Conservation (phyloP, 2,329 filamentous ascomycete species). For the Xylariaceae sp. region DNA sequence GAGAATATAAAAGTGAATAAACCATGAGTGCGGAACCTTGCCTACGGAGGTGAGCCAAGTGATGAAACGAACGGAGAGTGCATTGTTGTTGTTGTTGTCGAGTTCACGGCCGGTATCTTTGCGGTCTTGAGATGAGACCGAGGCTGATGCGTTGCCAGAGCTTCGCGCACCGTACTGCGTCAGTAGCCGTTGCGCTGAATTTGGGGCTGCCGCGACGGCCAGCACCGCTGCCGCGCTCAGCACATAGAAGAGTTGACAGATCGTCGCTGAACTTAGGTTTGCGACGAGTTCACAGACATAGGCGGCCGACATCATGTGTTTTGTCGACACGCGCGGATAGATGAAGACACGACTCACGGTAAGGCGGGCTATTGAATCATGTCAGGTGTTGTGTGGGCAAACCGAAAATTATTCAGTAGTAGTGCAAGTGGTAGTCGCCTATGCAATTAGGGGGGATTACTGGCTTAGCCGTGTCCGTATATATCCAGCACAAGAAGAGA, state of each 20-base stretch:
- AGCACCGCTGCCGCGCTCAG: conserved; percentile 50
- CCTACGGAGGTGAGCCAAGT: conserved; percentile 47
- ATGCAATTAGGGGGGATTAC: conserved; percentile 13
- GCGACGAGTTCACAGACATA: conserved; percentile 15
- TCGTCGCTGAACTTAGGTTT: conserved; percentile 36
- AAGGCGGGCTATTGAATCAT: neutral
- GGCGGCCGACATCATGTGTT: conserved; percentile 8
- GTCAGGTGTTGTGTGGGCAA: neutral
- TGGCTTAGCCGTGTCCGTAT: neutral
- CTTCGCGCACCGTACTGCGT: conserved; percentile 60
- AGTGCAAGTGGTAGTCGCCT: too few species aligned
- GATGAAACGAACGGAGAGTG: conserved; percentile 40
- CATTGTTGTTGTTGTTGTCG: conserved; percentile 16
- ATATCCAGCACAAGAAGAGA: too few species aligned
- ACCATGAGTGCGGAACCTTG: conserved; percentile 87
- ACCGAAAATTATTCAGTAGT: too few species aligned
- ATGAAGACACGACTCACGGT: neutral
- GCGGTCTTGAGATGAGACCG: neutral
- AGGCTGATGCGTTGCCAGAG: conserved; percentile 20
- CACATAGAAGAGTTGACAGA: conserved; percentile 57
- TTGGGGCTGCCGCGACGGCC: conserved; percentile 52
- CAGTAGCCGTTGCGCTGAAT: conserved; percentile 51
- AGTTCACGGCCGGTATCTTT: neutral
- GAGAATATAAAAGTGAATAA: conserved; percentile 83
- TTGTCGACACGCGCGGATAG: neutral